Evolutionary conservation across 805 yeast genomes (phyloP).

Genomic region (Zygoascus tannicola): DNA sequence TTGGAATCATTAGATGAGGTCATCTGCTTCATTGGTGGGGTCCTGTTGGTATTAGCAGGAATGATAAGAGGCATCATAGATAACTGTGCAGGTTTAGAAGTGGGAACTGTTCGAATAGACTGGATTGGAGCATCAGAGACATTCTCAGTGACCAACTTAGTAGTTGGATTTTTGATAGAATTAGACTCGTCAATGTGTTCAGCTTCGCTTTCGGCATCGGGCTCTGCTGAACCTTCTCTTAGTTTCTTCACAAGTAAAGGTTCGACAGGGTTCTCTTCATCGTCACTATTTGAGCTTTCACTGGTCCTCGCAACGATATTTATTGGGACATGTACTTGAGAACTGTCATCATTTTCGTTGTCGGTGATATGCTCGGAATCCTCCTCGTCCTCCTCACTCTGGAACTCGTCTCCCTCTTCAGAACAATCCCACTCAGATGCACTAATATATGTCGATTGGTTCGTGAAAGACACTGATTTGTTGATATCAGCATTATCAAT

Average conservation of each 20-base stretch:
- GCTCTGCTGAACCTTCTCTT: not conserved
- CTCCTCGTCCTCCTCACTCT: constrained; percentile 12
- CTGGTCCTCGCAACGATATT: not conserved
- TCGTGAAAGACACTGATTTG: constrained; percentile 15
- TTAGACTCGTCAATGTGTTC: too few species aligned
- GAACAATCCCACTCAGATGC: constrained; percentile 23
- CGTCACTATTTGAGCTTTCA: not conserved
- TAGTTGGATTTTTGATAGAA: too few species aligned
- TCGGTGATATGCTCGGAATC: constrained; percentile 9
- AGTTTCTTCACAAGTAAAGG: constrained; percentile 7
- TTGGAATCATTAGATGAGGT: not conserved
- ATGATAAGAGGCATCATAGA: not conserved
- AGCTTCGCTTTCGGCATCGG: not conserved
- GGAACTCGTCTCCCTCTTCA: constrained; percentile 18
- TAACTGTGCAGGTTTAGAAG: not conserved
- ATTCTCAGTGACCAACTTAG: too few species aligned
- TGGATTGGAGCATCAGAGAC: not conserved
- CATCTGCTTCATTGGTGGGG: not conserved
- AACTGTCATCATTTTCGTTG: constrained; percentile 3
- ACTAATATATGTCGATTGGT: constrained; percentile 16
- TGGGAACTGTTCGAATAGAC: not conserved
- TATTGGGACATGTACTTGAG: not conserved
- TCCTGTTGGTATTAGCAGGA: not conserved
- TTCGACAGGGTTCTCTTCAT: not conserved
- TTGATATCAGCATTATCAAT: not conserved